Evolutionary conservation across 257 asterid genomes (phyloP).

Genomic region (Solanum neorickii): DNA sequence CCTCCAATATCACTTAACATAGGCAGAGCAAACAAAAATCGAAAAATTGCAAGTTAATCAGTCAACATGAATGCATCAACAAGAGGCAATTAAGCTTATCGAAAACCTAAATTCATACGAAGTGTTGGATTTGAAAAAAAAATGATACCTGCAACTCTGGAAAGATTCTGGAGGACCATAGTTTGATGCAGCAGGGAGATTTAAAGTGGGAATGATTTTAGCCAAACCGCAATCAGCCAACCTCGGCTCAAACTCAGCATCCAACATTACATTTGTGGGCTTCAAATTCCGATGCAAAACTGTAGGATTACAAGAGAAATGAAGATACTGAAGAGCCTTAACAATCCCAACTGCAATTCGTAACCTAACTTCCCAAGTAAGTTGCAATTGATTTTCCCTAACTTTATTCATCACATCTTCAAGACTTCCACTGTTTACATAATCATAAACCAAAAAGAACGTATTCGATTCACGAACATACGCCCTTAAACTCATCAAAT

Average conservation of each 20-base stretch:
- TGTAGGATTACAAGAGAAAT: slow-evolving; percentile 52
- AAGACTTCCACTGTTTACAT: slow-evolving; percentile 62
- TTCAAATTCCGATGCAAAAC: slow-evolving; percentile 70
- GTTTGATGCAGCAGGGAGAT: slow-evolving; percentile 31
- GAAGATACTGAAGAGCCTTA: slow-evolving; percentile 74
- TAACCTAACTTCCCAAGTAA: slow-evolving; percentile 73
- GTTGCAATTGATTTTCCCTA: slow-evolving; percentile 54
- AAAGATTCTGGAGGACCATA: slow-evolving; percentile 65
- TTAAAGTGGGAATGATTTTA: slow-evolving; percentile 35
- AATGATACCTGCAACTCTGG: slow-evolving; percentile 56
- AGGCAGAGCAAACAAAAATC: not conserved
- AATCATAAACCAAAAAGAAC: slow-evolving; percentile 57
- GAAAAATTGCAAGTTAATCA: not conserved
- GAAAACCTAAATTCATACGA: not conserved
- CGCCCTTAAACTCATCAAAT: slow-evolving; percentile 88
- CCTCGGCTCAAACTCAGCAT: slow-evolving; percentile 64
- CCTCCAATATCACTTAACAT: not conserved
- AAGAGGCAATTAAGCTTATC: not conserved
- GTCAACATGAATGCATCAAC: not conserved
- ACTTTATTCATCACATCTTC: slow-evolving; percentile 62
- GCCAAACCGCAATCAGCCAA: slow-evolving; percentile 76
- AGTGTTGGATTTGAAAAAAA: not conserved
- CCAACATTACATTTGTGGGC: slow-evolving; percentile 82
- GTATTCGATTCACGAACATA: slow-evolving; percentile 49
- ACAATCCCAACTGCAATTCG: slow-evolving; percentile 74